Percentiles rank a stretch among this genome's conserved stretches.
phyloP scores from a whole-genome alignment of 2,329 filamentous ascomycete genomes.

The Zymoseptoria brevis region DNA sequence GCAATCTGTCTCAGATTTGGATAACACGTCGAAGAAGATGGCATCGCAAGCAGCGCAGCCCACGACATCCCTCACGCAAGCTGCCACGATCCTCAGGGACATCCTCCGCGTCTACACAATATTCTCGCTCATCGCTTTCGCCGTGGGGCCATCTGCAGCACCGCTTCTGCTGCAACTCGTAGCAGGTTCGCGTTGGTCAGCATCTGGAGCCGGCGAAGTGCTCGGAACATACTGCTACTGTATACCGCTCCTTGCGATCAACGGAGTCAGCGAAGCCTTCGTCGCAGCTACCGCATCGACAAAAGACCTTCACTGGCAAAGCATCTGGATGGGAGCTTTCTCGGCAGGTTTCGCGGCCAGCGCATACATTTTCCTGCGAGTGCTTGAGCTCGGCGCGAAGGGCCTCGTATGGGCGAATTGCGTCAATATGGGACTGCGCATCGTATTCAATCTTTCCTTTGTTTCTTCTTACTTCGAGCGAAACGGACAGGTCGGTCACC shows the following conservation, averaged over 20 bases:
- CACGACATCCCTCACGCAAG: conserved; percentile 28
- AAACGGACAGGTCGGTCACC: neutral
- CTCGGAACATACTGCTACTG: conserved; percentile 83
- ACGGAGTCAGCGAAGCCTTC: conserved; percentile 87
- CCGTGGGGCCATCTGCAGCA: conserved; percentile 67
- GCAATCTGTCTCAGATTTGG: conserved; percentile 5
- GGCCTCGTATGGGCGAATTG: conserved; percentile 82
- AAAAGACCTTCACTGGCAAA: conserved; percentile 66
- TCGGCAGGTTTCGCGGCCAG: conserved; percentile 66
- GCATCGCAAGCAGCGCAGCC: neutral
- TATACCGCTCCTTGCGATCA: conserved; percentile 83
- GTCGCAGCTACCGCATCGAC: conserved; percentile 78
- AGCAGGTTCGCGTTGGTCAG: conserved; percentile 68
- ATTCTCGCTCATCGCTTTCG: conserved; percentile 59
- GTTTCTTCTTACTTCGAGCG: conserved; percentile 56
- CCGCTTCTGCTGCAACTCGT: conserved; percentile 66
- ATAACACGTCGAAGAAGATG: conserved; percentile 4
- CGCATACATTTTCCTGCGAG: conserved; percentile 66
- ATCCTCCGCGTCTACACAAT: conserved; percentile 68
- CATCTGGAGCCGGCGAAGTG: conserved; percentile 62
- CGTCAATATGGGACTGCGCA: conserved; percentile 82
- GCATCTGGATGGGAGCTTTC: conserved; percentile 75
- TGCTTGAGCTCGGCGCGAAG: conserved; percentile 61
- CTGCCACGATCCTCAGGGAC: conserved; percentile 47
- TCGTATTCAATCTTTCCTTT: conserved; percentile 70